Conservation (phyloP, 345 rosid species). For the Lepidium africanum region DNA sequence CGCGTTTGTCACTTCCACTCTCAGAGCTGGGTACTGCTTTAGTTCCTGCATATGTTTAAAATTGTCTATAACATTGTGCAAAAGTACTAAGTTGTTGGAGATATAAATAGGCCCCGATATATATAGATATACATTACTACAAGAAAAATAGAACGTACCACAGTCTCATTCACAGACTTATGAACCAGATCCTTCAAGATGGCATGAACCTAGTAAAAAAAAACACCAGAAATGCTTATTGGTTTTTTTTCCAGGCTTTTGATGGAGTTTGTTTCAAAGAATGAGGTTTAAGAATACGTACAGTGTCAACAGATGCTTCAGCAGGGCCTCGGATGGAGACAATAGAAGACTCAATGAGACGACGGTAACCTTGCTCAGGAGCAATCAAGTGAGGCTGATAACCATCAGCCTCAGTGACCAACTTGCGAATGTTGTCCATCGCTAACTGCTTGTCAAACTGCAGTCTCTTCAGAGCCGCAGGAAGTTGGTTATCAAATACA, state of each 20-base stretch:
- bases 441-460: slow-evolving; percentile 98
- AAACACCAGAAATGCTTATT: neutral
- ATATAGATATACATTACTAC: neutral
- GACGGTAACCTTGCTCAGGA: slow-evolving; percentile 99
- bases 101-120: neutral
- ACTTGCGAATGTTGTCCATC: slow-evolving; percentile 94
- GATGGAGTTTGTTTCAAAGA: neutral
- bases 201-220: slow-evolving; percentile 58
- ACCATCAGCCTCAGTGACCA: slow-evolving; percentile 99
- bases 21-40: slow-evolving; percentile 92
- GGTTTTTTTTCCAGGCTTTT: neutral
- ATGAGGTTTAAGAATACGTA: slow-evolving; percentile 33
- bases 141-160: slow-evolving; percentile 39
- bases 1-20: slow-evolving; percentile 87
- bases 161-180: slow-evolving; percentile 85
- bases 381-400: slow-evolving; percentile 99
- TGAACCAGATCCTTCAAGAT: slow-evolving; percentile 91
- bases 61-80: neutral
- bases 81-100: neutral
- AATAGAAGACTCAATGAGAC: slow-evolving; percentile 88
- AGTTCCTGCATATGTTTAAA: slow-evolving; percentile 59
- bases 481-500: slow-evolving; percentile 98
- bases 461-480: slow-evolving; percentile 95
- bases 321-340: slow-evolving; percentile 95
- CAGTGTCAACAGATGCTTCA: slow-evolving; percentile 99